Conservation (phyloP, 768 basidiomycete genomes). For the Xerocomellus chrysenteron region DNA sequence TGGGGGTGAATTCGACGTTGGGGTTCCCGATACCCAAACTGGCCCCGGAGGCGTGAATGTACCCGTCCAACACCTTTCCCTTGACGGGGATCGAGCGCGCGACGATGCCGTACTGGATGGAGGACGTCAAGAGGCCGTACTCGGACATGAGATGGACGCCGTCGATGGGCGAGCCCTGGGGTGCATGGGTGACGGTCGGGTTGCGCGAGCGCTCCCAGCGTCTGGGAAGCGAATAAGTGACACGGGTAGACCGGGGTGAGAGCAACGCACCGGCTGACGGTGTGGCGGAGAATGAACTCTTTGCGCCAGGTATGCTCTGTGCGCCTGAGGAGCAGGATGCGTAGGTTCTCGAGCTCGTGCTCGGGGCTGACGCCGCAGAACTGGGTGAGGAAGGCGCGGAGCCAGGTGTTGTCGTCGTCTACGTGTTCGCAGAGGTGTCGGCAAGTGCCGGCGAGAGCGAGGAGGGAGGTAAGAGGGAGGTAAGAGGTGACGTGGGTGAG, state of each 20-base stretch:
- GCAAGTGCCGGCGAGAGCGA: constrained; percentile 55
- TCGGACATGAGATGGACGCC: constrained; percentile 60
- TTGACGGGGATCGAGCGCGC: constrained; percentile 70
- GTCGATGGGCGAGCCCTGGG: constrained; percentile 57
- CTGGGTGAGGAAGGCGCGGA: constrained; percentile 67
- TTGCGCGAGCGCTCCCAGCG: constrained; percentile 69
- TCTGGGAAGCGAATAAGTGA: constrained; percentile 38
- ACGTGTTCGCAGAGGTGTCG: constrained; percentile 59
- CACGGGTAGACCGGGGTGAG: not conserved
- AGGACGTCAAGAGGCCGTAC: constrained; percentile 56
- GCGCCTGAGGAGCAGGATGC: constrained; percentile 53
- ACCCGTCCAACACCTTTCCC: constrained; percentile 69
- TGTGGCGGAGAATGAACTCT: constrained; percentile 63
- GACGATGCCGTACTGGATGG: constrained; percentile 66
- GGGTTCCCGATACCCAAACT: constrained; percentile 68
- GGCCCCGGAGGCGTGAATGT: constrained; percentile 60
- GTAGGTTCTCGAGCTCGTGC: constrained; percentile 46
- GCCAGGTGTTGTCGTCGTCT: constrained; percentile 79
- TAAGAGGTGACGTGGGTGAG: constrained; percentile 76
- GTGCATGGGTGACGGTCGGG: constrained; percentile 59
- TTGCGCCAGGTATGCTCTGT: constrained; percentile 63
- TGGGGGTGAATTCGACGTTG: constrained; percentile 70
- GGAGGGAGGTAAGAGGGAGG: constrained; percentile 62
- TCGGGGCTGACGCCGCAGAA: constrained; percentile 69
- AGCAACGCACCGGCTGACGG: constrained; percentile 48